A percentile compares a stretch with the other conserved stretches of the same genome.
These are phyloP conservation scores for Limonium bicolor DNA, from an alignment of 148 eudicot genomes.

Conservation along the genomic window DNA sequence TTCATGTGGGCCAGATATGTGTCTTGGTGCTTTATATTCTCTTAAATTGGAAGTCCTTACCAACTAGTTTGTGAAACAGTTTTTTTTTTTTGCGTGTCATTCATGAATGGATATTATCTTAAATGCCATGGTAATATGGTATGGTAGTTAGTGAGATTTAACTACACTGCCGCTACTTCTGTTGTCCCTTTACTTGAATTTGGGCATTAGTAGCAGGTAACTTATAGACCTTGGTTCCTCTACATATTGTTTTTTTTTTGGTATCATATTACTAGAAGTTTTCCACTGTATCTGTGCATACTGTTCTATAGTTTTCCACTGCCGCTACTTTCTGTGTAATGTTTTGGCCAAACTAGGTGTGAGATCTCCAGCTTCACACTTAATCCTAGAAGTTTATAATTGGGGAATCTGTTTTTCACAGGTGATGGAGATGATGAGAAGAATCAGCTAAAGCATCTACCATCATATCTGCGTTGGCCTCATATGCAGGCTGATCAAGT, in stretches of 20 bases:
- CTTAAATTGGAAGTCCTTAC: neutral
- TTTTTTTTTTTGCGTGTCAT: no score
- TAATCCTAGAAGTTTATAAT: neutral
- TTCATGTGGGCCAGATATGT: neutral
- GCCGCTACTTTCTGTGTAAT: no score
- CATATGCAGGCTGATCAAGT: conserved; percentile 92
- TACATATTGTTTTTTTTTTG: neutral
- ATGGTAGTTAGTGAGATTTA: no score
- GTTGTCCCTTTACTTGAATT: no score
- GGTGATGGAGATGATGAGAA: conserved; percentile 41
- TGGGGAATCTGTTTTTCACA: conserved; percentile 12
- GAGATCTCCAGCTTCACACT: neutral
- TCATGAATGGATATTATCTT: no score
- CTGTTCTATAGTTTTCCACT: neutral
- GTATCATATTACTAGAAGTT: neutral
- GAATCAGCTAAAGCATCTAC: conserved; percentile 35
- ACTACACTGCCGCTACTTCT: no score
- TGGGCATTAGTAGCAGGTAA: no score
- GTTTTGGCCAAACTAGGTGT: no score
- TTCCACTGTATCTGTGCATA: neutral
- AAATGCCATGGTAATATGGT: no score
- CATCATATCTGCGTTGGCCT: conserved; percentile 87
- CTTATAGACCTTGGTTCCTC: neutral
- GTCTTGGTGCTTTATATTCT: neutral
- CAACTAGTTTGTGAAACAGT: no score